Conservation (phyloP, 495 filamentous ascomycete genomes). For the Niebla homalea region DNA sequence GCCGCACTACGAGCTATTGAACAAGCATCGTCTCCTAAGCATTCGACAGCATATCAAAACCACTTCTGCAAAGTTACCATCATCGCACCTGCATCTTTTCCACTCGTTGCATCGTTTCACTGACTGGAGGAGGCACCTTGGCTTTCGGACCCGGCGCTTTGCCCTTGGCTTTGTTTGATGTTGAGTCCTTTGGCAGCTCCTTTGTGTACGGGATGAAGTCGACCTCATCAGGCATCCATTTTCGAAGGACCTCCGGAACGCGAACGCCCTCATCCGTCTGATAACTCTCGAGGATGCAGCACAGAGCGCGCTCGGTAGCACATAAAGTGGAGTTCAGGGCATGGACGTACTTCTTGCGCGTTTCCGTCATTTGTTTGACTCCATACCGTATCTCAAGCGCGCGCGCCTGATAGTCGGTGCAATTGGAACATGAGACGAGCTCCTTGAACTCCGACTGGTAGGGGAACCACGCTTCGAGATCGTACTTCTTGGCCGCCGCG, state of each 20-base stretch:
- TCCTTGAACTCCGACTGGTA: constrained; percentile 96
- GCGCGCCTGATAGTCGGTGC: constrained; percentile 86
- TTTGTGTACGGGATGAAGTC: constrained; percentile 81
- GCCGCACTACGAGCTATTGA: too few relatives aligned
- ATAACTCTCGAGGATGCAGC: constrained; percentile 93
- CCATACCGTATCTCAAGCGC: constrained; percentile 80
- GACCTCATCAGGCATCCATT: constrained; percentile 81
- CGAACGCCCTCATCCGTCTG: constrained; percentile 80
- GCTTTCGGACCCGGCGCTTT: constrained; percentile 30
- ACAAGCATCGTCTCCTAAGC: too few relatives aligned
- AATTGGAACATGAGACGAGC: constrained; percentile 89
- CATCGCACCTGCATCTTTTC: constrained; percentile 1
- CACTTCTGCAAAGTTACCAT: too few relatives aligned
- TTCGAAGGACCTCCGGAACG: constrained; percentile 75
- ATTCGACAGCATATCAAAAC: too few relatives aligned
- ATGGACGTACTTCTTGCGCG: constrained; percentile 87
- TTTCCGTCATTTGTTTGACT: constrained; percentile 61
- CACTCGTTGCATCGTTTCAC: constrained; percentile 2
- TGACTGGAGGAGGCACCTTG: constrained; percentile 4
- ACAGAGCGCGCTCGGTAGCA: constrained; percentile 86
- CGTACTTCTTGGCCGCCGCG: constrained; percentile 86
- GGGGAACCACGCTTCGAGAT: constrained; percentile 95
- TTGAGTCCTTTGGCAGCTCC: constrained; percentile 64
- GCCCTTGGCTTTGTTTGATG: constrained; percentile 42
- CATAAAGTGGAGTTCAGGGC: constrained; percentile 84